phyloP scores from a whole-genome alignment of 176 grass and related monocot species.

The Elymus sibiricus region DNA sequence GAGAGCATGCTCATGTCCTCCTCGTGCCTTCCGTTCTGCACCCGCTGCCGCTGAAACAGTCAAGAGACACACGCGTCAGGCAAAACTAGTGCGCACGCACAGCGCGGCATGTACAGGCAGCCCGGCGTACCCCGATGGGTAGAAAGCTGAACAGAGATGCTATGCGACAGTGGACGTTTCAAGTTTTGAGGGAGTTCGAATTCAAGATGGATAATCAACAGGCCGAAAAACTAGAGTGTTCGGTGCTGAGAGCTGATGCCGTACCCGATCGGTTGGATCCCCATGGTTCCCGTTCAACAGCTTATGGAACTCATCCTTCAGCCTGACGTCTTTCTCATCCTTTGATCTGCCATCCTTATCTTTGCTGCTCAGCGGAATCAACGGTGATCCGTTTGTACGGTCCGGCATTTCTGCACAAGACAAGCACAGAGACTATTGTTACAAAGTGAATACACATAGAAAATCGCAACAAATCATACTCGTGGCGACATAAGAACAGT shows the following conservation, averaged over 20 bases:
- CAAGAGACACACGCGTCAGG: constrained; percentile 20
- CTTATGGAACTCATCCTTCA: constrained; percentile 78
- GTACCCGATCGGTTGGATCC: constrained; percentile 83
- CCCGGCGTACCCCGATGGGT: neutral
- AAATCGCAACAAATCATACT: neutral
- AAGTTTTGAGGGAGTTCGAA: neutral
- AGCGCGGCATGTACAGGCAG: neutral
- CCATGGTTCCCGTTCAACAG: constrained; percentile 82
- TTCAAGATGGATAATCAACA: neutral
- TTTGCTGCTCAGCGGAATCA: constrained; percentile 72
- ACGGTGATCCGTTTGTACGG: constrained; percentile 44
- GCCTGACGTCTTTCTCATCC: constrained; percentile 66
- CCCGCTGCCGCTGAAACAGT: constrained; percentile 63
- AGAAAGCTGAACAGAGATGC: neutral
- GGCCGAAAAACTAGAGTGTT: neutral
- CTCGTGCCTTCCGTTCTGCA: constrained; percentile 85
- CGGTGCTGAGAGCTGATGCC: neutral
- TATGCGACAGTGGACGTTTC: neutral
- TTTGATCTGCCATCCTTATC: constrained; percentile 62
- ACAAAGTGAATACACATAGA: neutral
- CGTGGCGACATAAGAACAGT: neutral
- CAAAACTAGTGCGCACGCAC: neutral
- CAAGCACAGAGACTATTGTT: neutral
- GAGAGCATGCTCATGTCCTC: constrained; percentile 46
- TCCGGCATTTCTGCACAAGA: constrained; percentile 81